Conservation (phyloP, 2,329 filamentous ascomycete genomes). For the Coniosporium uncinatum region DNA sequence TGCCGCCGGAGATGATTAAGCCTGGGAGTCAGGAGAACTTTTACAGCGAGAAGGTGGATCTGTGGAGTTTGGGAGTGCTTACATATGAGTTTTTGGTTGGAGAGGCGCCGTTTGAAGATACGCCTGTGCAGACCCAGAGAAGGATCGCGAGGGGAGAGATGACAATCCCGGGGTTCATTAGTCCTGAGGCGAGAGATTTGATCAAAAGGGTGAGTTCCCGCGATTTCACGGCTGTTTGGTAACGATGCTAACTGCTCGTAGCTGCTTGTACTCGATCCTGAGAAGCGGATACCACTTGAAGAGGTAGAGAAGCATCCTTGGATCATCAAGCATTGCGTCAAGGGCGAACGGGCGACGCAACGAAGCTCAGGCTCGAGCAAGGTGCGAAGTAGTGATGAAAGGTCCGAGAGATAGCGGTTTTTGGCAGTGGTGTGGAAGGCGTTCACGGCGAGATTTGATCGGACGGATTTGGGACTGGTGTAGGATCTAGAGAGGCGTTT, state of each 20-base stretch:
- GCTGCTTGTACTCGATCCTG: slow-evolving; percentile 82
- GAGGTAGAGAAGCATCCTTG: slow-evolving; percentile 89
- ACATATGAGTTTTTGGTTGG: slow-evolving; percentile 96
- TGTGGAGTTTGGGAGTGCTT: slow-evolving; percentile 93
- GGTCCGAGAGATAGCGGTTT: no score
- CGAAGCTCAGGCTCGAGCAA: slow-evolving; percentile 1
- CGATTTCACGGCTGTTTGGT: not conserved
- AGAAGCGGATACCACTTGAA: slow-evolving; percentile 87
- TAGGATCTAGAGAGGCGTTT: no score
- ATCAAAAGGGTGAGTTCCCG: slow-evolving; percentile 71
- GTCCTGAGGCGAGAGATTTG: slow-evolving; percentile 82
- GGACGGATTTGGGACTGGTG: no score
- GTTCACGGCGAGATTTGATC: no score
- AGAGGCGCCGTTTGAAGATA: slow-evolving; percentile 96
- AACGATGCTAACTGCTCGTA: slow-evolving; percentile 10
- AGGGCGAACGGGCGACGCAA: slow-evolving; percentile 23
- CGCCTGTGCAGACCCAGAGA: slow-evolving; percentile 87
- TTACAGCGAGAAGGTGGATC: slow-evolving; percentile 92
- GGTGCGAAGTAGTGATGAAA: slow-evolving; percentile 1
- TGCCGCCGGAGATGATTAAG: slow-evolving; percentile 97
- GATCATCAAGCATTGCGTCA: slow-evolving; percentile 90
- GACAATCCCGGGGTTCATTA: slow-evolving; percentile 87
- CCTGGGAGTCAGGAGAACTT: slow-evolving; percentile 76
- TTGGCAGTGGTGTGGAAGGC: no score
- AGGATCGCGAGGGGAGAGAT: slow-evolving; percentile 89